Conservation (phyloP, 2,329 filamentous ascomycete genomes). For the Xylaria sp. region DNA sequence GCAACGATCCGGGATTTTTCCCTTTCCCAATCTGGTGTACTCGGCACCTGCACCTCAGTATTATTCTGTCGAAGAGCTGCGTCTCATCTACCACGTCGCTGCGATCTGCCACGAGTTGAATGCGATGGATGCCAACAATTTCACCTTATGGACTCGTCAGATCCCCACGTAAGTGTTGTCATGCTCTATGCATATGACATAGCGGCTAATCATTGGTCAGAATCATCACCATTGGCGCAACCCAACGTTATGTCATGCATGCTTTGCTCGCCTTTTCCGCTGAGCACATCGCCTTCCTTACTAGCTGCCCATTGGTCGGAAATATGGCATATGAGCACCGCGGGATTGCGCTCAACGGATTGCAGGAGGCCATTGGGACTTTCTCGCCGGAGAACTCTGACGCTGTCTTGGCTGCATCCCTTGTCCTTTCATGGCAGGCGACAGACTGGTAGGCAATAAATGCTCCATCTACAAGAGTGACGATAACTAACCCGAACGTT, state of each 20-base stretch:
- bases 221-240: conserved; percentile 83
- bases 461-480: conserved; percentile 47
- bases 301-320: conserved; percentile 83
- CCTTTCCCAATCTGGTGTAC: conserved; percentile 84
- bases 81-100: conserved; percentile 90
- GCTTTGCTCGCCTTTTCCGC: conserved; percentile 93
- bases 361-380: conserved; percentile 85
- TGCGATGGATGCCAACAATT: conserved; percentile 79
- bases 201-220: conserved; percentile 57
- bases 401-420: conserved; percentile 88
- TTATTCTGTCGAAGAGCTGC: conserved; percentile 81
- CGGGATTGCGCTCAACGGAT: conserved; percentile 83
- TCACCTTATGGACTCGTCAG: conserved; percentile 92
- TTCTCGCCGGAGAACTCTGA: conserved; percentile 91
- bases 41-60: conserved; percentile 77
- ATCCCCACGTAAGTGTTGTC: conserved; percentile 80
- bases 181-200: conserved; percentile 17
- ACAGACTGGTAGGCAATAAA: conserved; percentile 83
- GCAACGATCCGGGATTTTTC: conserved; percentile 85
- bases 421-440: conserved; percentile 94
- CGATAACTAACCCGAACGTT: conserved; percentile 51
- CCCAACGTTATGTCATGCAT: conserved; percentile 91
- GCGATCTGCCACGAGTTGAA: conserved; percentile 86
- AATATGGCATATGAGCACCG: conserved; percentile 92
- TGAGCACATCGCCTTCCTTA: conserved; percentile 90